A percentile compares a stretch with the other conserved stretches of the same genome.
Evolutionary conservation across 164 flowering plant species (phyloP).

Genomic region (Umbellularia californica): DNA sequence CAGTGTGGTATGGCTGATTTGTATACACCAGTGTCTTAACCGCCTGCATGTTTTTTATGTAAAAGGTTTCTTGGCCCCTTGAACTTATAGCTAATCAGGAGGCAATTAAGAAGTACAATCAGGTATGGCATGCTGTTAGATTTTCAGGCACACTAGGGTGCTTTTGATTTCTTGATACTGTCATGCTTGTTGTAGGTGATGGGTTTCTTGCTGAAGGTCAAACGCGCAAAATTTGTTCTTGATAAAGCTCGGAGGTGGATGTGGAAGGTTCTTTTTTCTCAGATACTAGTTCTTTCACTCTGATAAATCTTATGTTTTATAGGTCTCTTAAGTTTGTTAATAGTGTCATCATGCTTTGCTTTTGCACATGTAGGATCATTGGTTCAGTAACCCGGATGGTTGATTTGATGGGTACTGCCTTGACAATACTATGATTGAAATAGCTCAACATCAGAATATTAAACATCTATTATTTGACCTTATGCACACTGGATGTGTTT

Average conservation of each 20-base stretch:
- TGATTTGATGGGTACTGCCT: background rate
- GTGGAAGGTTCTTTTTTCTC: constrained; percentile 71
- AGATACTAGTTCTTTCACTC: background rate
- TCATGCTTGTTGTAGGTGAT: constrained; percentile 58
- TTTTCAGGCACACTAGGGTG: constrained; percentile 1
- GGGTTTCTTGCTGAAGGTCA: constrained; percentile 85
- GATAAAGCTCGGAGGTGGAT: constrained; percentile 95
- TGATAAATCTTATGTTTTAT: background rate
- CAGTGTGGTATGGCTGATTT: background rate
- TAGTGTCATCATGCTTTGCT: background rate
- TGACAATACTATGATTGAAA: background rate
- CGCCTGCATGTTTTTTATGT: constrained; percentile 5
- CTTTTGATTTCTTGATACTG: background rate
- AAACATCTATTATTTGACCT: background rate
- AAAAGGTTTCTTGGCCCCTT: constrained; percentile 96
- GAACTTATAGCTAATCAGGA: constrained; percentile 88
- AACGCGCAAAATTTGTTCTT: constrained; percentile 92
- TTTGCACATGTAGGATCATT: background rate
- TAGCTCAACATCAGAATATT: background rate
- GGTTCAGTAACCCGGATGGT: background rate
- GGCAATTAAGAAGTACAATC: constrained; percentile 88
- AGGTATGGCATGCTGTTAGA: constrained; percentile 40
- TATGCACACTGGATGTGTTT: background rate
- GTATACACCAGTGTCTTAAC: background rate
- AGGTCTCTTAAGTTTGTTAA: background rate